Evolutionary conservation across 2,329 filamentous ascomycete genomes (phyloP), one percentile per base, ranked within the genome.

Genomic region (Oidium heveae): DNA sequence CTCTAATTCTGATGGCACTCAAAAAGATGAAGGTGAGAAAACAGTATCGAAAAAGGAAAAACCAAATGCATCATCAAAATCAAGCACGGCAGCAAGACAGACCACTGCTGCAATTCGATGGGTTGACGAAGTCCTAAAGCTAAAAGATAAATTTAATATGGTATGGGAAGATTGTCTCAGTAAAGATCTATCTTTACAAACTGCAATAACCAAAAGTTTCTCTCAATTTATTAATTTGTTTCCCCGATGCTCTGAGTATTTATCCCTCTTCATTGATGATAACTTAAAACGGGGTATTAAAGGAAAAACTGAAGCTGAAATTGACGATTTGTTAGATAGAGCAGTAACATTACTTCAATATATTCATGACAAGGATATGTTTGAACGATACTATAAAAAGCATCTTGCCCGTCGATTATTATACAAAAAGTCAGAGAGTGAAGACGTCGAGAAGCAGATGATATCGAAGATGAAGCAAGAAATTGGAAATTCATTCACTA

Each of bases 321-420:
- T 95, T 15, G 89, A 96, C 62, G 67, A 70, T 8, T 77, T 94
- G 0, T 71, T 96, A 43, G 88, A 95, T 56, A 94, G 91, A 65
- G 88, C 88, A 13, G 93, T 94, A 57, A 79, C 82, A 0, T 72
- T 98, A 7, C 75, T 98, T 54, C 80, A 87, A 49, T 95, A 94
- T 61, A 76, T 98, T 39, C 78, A 81, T 55, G 89, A 96, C 63
- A 91, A 89, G 68, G 91, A 98, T 65, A 74, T 94, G 60, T 95
- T 98, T 63, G 89, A 98, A 69, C 79, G 84, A 4, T 98, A 98
- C 67, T 96, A 98, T 71, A 94, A 96, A 71, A 94, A 94, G 66
- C 91, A 98, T 68, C 74, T 98, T 24, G 89, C 86, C 47, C 82
- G 86, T 57, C 80, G 91, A 53, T 71, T 98, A 44, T 72, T 98